phyloP scores from a whole-genome alignment of 108 stramenopile species.

The Nitzschia sp. region DNA sequence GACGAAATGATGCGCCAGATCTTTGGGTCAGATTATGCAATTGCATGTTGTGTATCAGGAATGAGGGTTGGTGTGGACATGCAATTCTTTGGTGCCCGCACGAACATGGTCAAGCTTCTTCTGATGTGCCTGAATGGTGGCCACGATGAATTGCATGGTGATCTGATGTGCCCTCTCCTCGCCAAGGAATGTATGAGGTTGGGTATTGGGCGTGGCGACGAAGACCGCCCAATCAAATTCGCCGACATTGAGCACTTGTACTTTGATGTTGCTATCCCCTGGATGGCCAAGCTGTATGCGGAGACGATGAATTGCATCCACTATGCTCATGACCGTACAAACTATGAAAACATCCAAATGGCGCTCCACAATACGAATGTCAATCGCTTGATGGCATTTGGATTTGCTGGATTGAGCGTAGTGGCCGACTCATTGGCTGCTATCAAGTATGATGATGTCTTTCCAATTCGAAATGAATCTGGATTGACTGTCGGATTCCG shows the following conservation, averaged over 20 bases:
- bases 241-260: constrained; percentile 45
- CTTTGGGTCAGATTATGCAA: constrained; percentile 65
- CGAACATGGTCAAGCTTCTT: constrained; percentile 63
- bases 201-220: constrained; percentile 58
- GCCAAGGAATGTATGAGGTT: constrained; percentile 49
- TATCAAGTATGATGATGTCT: constrained; percentile 60
- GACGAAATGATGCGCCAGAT: constrained; percentile 63
- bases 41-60: constrained; percentile 70
- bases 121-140: constrained; percentile 67
- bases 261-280: constrained; percentile 64
- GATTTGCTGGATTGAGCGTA: constrained; percentile 55
- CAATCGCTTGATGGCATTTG: constrained; percentile 72
- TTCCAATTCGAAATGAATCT: constrained; percentile 54
- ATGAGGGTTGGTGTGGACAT: constrained; percentile 65
- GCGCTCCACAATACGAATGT: constrained; percentile 64
- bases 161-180: constrained; percentile 45
- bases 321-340: constrained; percentile 54
- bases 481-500: constrained; percentile 58
- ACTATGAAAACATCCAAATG: constrained; percentile 68
- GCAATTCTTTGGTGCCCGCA: constrained; percentile 71
- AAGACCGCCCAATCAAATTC: constrained; percentile 52
- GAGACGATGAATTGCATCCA: constrained; percentile 76
- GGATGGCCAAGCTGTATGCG: constrained; percentile 74
- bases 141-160: constrained; percentile 60
- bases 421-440: constrained; percentile 69